Percentiles rank a stretch among this genome's conserved stretches.
Conservation (phyloP, 345 rosid genomes). For the Euphorbia pulcherrima region DNA sequence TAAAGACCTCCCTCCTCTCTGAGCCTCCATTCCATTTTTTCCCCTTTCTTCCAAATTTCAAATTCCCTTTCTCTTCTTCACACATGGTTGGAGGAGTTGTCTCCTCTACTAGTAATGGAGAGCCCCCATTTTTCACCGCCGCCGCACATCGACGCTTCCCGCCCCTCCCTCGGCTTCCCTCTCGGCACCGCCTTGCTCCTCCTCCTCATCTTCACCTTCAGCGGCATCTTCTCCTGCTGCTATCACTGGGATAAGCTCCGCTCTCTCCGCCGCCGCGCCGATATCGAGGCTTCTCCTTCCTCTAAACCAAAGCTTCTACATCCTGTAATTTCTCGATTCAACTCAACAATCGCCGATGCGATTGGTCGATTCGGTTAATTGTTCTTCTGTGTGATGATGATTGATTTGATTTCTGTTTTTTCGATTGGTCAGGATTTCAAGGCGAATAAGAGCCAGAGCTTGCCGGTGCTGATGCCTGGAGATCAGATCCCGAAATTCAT, state of each 20-base stretch:
- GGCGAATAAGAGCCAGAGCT: constrained; percentile 46
- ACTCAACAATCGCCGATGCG: not conserved
- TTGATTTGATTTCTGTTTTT: not conserved
- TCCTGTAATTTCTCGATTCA: constrained; percentile 33
- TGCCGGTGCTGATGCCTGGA: constrained; percentile 93
- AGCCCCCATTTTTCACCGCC: constrained; percentile 69
- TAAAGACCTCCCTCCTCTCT: not conserved
- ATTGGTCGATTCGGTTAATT: not conserved
- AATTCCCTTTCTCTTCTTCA: not conserved
- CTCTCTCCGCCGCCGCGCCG: constrained; percentile 63
- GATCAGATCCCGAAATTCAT: constrained; percentile 77
- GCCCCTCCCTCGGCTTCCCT: constrained; percentile 91
- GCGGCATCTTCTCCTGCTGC: constrained; percentile 95
- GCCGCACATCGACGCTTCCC: constrained; percentile 67
- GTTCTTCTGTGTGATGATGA: not conserved
- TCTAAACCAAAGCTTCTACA: constrained; percentile 36
- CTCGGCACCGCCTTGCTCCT: constrained; percentile 89
- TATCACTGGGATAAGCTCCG: constrained; percentile 97
- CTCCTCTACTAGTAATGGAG: constrained; percentile 42
- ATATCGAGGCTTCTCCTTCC: constrained; percentile 47
- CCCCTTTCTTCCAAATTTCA: not conserved
- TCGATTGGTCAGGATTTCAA: constrained; percentile 44
- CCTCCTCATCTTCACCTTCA: constrained; percentile 73
- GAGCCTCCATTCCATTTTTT: no score
- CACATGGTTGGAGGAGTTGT: constrained; percentile 31